Conservation (phyloP, 1,284 basidiomycete species). For the Phellopilus nigrolimitatus region DNA sequence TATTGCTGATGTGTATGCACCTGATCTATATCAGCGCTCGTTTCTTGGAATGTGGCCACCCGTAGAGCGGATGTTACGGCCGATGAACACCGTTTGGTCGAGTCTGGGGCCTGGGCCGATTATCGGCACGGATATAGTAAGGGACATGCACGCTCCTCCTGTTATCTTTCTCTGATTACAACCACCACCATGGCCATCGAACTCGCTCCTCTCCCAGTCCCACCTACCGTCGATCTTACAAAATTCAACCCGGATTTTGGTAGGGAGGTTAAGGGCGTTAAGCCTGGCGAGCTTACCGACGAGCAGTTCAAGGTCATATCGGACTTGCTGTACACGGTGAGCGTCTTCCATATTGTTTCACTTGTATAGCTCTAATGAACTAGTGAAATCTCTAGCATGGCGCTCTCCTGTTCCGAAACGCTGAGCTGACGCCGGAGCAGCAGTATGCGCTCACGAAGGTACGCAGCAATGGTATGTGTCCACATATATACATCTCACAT, state of each 20-base stretch:
- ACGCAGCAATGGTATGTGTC: conserved; percentile 20
- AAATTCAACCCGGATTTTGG: conserved; percentile 57
- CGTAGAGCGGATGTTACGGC: no score
- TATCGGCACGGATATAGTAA: neutral
- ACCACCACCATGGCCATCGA: conserved; percentile 47
- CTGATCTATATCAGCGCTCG: no score
- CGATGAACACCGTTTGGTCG: no score
- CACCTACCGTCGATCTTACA: conserved; percentile 51
- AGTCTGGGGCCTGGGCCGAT: no score
- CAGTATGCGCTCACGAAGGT: conserved; percentile 83
- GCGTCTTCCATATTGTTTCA: neutral
- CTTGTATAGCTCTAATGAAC: neutral
- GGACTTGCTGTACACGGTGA: conserved; percentile 60
- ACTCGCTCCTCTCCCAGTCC: conserved; percentile 51
- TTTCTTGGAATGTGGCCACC: no score
- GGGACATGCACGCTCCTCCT: neutral
- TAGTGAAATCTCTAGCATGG: conserved; percentile 46
- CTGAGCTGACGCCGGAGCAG: conserved; percentile 69
- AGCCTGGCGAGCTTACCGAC: conserved; percentile 51
- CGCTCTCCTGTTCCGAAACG: conserved; percentile 69
- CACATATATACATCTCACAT: conserved; percentile 2
- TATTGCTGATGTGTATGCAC: no score
- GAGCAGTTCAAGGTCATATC: conserved; percentile 55
- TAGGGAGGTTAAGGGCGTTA: conserved; percentile 55
- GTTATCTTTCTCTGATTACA: neutral